Evolutionary conservation across 345 rosid genomes (phyloP), one percentile per base, ranked within the genome.

Genomic region (Punica granatum): DNA sequence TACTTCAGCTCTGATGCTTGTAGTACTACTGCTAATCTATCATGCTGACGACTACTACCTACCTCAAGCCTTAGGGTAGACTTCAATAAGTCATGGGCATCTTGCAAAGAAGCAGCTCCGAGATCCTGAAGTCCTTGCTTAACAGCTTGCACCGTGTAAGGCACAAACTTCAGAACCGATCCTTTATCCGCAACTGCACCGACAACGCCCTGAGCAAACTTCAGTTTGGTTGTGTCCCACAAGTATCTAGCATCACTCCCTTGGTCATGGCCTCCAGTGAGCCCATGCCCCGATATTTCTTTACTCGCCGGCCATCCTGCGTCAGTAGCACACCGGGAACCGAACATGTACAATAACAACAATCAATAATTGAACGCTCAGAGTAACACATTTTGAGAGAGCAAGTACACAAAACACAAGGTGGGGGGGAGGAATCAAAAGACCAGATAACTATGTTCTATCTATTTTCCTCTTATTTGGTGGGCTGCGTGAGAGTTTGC

Each of bases 201-300:
- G 34, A 94, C 97, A 53, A 94, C 99, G 41, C 99, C 99, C 79
- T 91, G 96, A n/a, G 99, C 97, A 76, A 94, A 89, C 88, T 94
- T 94, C 60, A 91, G 81, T 74, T 84, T 91, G 0, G 91, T 71
- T 21, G 75, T 80, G 73, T 94, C 99, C 14, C 99, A 97, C 44
- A 94, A 78, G 76, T 94, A 91, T 76, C 99, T 85, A 60, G 82
- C 86, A 75, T 94, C 99, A 69, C 98, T 94, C 43, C 97, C 76
- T 94, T 89, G 39, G 90, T 84, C 99, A 94, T 94, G 46, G 97
- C 99, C 87, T 94, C 97, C 36, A 94, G 73, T 10, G 99, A 91
- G 39, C 99, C 99, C 99, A 94, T 91, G 60, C 99, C 99, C 31
- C 96, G 91, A 69, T 87, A 94, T 68, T 82, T 89, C 78, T 93